Evolutionary conservation across 2,329 filamentous ascomycete species (phyloP).

Genomic region (Calonectria henricotiae): DNA sequence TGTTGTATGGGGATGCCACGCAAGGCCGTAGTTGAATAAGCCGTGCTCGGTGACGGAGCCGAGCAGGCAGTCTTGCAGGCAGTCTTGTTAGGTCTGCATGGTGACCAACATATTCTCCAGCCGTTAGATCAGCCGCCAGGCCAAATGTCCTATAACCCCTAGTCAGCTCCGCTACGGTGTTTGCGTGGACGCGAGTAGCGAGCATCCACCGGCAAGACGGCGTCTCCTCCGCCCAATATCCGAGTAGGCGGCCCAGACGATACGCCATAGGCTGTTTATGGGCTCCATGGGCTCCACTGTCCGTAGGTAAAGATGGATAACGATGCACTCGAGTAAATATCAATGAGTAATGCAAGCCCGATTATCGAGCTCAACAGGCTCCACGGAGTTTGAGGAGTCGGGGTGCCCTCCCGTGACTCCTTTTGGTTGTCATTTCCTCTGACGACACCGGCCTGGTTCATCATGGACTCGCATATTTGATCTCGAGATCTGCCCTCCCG

Average conservation of each 20-base stretch:
- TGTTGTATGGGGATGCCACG: not conserved
- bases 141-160: slow-evolving; percentile 21
- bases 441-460: not conserved
- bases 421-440: not conserved
- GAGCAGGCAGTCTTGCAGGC: not conserved
- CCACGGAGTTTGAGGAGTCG: slow-evolving; percentile 33
- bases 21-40: slow-evolving; percentile 3
- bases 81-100: slow-evolving; percentile 1
- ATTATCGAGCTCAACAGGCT: slow-evolving; percentile 12
- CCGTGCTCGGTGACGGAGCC: slow-evolving; percentile 24
- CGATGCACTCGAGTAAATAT: slow-evolving; percentile 1
- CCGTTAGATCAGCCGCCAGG: not conserved
- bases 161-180: slow-evolving; percentile 31
- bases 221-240: slow-evolving; percentile 32
- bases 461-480: slow-evolving; percentile 29
- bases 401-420: not conserved
- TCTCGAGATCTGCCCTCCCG: slow-evolving; percentile 11
- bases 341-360: slow-evolving; percentile 34
- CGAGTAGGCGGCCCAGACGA: not conserved
- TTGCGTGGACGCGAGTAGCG: slow-evolving; percentile 20
- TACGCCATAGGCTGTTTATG: slow-evolving; percentile 8
- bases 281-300: slow-evolving; percentile 14
- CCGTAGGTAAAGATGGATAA: slow-evolving; percentile 4
- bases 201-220: slow-evolving; percentile 10
- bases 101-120: not conserved